Conservation (phyloP, 106 monocot genomes). For the Dioscorea alata region DNA sequence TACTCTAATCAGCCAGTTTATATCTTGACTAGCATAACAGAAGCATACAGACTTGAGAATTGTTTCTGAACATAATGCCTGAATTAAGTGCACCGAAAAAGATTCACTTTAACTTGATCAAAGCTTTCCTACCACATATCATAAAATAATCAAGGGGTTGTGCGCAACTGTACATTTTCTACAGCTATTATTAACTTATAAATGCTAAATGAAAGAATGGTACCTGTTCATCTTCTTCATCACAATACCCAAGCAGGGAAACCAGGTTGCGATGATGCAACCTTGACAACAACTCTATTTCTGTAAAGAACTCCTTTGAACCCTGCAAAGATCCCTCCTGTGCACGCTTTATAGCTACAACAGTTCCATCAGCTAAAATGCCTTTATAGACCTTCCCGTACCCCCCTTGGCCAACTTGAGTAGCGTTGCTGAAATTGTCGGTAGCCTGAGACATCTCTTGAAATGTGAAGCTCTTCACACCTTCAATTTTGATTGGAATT, state of each 20-base stretch:
- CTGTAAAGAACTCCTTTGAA: constrained; percentile 91
- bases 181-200: too few species aligned
- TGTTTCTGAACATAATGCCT: too few species aligned
- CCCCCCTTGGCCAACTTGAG: constrained; percentile 88
- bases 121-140: too few species aligned
- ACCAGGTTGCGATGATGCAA: constrained; percentile 94
- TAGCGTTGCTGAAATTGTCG: constrained; percentile 41
- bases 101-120: too few species aligned
- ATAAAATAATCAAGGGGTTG: too few species aligned
- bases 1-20: too few species aligned
- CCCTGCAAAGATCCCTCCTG: constrained; percentile 86
- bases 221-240: constrained; percentile 96
- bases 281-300: constrained; percentile 89
- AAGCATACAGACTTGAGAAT: too few species aligned
- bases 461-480: constrained; percentile 72
- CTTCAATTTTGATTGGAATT: constrained; percentile 80
- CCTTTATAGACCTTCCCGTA: constrained; percentile 98
- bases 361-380: constrained; percentile 68
- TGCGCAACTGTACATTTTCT: too few species aligned
- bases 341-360: constrained; percentile 91
- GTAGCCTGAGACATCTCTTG: constrained; percentile 67
- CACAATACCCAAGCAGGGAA: constrained; percentile 89
- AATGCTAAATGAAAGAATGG: neutral
- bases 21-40: too few species aligned
- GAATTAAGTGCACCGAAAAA: too few species aligned